Conservation (phyloP, 345 rosid species). For the Hibiscus tridactylites region DNA sequence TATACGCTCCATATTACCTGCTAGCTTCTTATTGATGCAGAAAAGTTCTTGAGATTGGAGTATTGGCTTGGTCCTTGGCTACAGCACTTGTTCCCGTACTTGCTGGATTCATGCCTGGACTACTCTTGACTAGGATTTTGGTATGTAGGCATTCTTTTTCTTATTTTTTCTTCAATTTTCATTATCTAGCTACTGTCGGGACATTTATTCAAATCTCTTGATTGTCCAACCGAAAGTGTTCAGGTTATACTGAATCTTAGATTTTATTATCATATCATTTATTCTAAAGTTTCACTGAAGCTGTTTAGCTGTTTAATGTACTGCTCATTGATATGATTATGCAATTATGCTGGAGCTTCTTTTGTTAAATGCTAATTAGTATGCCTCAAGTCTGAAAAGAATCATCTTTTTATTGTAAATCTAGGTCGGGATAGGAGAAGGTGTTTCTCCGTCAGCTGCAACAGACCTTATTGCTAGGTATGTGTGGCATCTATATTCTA, state of each 20-base stretch:
- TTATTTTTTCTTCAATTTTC: background rate
- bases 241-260: constrained; percentile 7
- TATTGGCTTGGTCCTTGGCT: constrained; percentile 78
- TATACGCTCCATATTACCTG: background rate
- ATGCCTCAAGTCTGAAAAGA: background rate
- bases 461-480: constrained; percentile 98
- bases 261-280: background rate
- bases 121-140: constrained; percentile 68
- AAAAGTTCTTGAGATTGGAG: constrained; percentile 77
- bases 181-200: background rate
- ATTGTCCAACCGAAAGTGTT: constrained; percentile 6
- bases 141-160: constrained; percentile 25
- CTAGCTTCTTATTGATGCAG: constrained; percentile 33
- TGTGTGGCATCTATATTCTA: constrained; percentile 24
- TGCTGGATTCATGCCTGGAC: constrained; percentile 92
- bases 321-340: background rate
- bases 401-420: constrained; percentile 12
- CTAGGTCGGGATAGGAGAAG: constrained; percentile 98
- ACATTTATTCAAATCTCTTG: constrained; percentile 1
- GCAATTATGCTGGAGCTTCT: constrained; percentile 3
- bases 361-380: background rate
- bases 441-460: constrained; percentile 96
- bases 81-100: constrained; percentile 74
- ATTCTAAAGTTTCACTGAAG: background rate
- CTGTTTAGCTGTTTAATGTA: background rate